Base-by-base conservation (phyloP, 2,329 filamentous ascomycete species). In the Pseudogymnoascus sp. region DNA sequence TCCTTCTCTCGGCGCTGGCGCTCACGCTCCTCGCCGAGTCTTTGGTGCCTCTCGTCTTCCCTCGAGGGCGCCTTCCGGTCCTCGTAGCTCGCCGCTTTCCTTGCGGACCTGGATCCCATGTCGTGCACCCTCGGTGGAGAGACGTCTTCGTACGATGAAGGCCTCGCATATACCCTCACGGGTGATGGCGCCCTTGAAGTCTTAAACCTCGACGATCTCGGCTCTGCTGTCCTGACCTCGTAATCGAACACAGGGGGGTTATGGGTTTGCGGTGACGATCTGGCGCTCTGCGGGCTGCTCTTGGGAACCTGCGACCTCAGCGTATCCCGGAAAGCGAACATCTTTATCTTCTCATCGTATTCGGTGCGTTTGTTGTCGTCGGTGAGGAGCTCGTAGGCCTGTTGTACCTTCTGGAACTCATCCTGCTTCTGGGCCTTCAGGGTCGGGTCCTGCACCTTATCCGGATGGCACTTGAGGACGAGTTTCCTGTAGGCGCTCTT, bases 381-480 rank as follows among this genome's bases (percentile, higher is more conserved):
- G 71, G 86, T 90, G 65, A 99, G 84, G 31, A 95, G 81, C 76
- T 97, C 95, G 76, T 96, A 99, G 60, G 95, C 93, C 70, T 93
- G 86, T 75, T 97, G 93, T 36, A 97, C 90, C 73, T 86, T 87
- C 76, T 97, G 92, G 72, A 97, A 99, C 76, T 96, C 88, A 69
- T 91, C 88, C 70, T 90, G 86, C 75, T 93, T 96, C 69, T 85
- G 79, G 64, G 86, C 85, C 76, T 95, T 96, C 70, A 89, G 79
- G 14, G 85, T 80, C 56, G 69, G 66, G 65, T 74, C 85, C 68
- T 91, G 88, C 66, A 96, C 85, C 78, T 96, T 96, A 80, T 97
- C 93, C 36, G 93, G 93, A 70, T 97, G 93, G 73, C 89, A 93
- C 75, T 90, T 91, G 69, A 96, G 84, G 37, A 91, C 90, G 42